Evolutionary conservation across 805 yeast species (phyloP).

Genomic region (Candida parachauliodes): DNA sequence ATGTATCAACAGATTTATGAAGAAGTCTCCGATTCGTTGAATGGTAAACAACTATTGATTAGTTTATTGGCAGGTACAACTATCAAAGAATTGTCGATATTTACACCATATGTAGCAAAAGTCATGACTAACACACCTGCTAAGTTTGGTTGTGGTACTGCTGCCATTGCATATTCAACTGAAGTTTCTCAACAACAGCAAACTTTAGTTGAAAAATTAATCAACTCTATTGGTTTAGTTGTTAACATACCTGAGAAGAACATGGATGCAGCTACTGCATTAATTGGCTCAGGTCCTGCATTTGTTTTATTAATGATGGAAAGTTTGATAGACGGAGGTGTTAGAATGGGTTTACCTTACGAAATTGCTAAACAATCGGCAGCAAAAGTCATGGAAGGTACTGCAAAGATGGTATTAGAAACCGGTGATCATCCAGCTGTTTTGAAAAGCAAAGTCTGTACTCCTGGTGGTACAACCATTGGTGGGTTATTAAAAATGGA

Average conservation of each 20-base stretch:
- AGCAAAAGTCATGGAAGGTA: conserved; percentile 90
- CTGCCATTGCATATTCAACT: conserved; percentile 75
- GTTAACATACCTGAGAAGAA: conserved; percentile 78
- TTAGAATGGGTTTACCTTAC: conserved; percentile 88
- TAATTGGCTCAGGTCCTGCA: conserved; percentile 97
- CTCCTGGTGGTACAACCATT: conserved; percentile 98
- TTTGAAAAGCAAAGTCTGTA: conserved; percentile 82
- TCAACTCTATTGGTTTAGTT: conserved; percentile 65
- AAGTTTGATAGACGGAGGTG: conserved; percentile 90
- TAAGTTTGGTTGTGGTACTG: conserved; percentile 88
- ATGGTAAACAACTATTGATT: conserved; percentile 58
- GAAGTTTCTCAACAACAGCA: conserved; percentile 41
- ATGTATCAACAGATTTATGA: conserved; percentile 60
- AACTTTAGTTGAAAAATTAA: conserved; percentile 48
- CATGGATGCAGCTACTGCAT: conserved; percentile 94
- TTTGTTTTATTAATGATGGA: conserved; percentile 87
- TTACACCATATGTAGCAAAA: conserved; percentile 64
- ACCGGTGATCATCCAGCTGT: conserved; percentile 87
- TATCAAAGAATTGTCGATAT: conserved; percentile 55
- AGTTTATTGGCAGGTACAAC: conserved; percentile 94
- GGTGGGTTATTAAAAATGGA: conserved; percentile 93
- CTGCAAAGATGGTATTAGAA: conserved; percentile 82
- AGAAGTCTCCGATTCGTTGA: conserved; percentile 43
- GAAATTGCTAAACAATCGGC: conserved; percentile 82
- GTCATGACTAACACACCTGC: conserved; percentile 99